phyloP scores from a whole-genome alignment of 768 basidiomycete genomes.

The Trametes sanguinea region DNA sequence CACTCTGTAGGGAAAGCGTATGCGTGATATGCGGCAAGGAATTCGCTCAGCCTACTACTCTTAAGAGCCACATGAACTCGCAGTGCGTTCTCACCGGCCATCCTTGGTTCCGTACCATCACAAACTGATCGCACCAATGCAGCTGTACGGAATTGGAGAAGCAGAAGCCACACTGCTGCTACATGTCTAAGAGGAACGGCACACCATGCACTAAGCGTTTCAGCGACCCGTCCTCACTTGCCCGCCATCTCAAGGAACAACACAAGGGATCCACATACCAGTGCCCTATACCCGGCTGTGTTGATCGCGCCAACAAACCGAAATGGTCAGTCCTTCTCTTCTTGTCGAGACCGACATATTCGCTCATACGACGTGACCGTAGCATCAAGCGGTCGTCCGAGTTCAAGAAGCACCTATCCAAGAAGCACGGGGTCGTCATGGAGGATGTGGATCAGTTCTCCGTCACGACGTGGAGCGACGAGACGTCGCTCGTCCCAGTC shows the following conservation, averaged over 20 bases:
- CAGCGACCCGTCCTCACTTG: constrained; percentile 17
- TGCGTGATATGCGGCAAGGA: not conserved
- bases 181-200: not conserved
- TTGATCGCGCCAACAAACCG: constrained; percentile 34
- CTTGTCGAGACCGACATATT: not conserved
- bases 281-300: constrained; percentile 50
- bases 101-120: no score
- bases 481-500: not conserved
- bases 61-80: constrained; percentile 64
- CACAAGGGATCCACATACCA: constrained; percentile 6
- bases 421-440: not conserved
- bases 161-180: constrained; percentile 52
- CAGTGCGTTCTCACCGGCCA: constrained; percentile 50
- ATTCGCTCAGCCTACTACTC: constrained; percentile 51
- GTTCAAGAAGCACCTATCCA: not conserved
- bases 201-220: not conserved
- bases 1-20: not conserved
- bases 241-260: constrained; percentile 18
- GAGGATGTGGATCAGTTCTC: not conserved
- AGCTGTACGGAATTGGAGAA: not conserved
- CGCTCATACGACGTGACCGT: not conserved
- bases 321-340: not conserved
- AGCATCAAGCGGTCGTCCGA: constrained; percentile 65
- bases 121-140: not conserved
- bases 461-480: not conserved